These are phyloP conservation scores for Blastomyces silverae DNA, from an alignment of 2,329 filamentous ascomycete species.

Conservation along the genomic window DNA sequence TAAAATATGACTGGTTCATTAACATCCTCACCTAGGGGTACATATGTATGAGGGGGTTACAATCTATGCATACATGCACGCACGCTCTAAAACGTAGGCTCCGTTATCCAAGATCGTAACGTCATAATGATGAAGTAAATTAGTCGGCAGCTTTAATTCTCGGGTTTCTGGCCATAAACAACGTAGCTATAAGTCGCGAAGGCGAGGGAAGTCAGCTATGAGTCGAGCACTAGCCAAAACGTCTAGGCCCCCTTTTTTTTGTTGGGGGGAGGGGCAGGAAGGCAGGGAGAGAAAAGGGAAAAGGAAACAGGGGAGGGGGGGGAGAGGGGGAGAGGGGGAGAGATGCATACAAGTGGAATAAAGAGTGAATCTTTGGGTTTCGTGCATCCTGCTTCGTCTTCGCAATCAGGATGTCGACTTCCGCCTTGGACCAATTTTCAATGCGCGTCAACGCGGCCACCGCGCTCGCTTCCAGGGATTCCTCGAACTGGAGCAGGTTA, in stretches of 20 bases:
- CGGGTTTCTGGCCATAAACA: slow-evolving; percentile 14
- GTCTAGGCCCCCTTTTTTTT: too few relatives aligned
- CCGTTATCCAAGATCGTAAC: not conserved
- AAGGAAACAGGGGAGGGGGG: not conserved
- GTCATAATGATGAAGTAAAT: not conserved
- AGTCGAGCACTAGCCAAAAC: not conserved
- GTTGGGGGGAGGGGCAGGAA: not conserved
- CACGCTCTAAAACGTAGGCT: not conserved
- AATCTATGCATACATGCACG: not conserved
- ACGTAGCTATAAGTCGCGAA: slow-evolving; percentile 10
- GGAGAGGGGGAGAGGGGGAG: not conserved
- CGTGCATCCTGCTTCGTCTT: slow-evolving; percentile 12
- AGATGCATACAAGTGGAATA: slow-evolving; percentile 14
- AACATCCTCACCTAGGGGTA: too few relatives aligned
- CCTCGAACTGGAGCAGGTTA: slow-evolving; percentile 9
- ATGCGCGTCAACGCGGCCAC: slow-evolving; percentile 13
- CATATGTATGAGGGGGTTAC: not conserved
- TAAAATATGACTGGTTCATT: not conserved
- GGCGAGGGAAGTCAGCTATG: not conserved
- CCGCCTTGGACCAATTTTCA: slow-evolving; percentile 13
- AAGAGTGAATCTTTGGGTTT: slow-evolving; percentile 11
- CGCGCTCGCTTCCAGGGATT: slow-evolving; percentile 12
- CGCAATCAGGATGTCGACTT: slow-evolving; percentile 11
- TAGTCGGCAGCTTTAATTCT: not conserved
- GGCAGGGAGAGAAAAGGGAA: not conserved